Conservation (phyloP, 169 alveolate species). For the Perkinsus marinus region DNA sequence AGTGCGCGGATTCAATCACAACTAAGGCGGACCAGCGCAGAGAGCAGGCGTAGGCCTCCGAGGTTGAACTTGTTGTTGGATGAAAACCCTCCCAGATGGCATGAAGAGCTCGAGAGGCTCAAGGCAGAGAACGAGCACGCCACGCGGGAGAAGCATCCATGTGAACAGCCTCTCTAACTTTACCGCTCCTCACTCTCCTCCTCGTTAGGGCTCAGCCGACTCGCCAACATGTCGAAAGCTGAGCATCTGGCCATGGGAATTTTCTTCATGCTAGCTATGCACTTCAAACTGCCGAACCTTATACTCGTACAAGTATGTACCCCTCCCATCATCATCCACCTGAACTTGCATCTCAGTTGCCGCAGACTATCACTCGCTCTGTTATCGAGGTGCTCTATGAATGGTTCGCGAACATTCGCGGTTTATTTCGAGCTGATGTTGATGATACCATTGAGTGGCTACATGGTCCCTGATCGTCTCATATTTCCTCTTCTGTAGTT, state of each 20-base stretch:
- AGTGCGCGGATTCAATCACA: too few species aligned
- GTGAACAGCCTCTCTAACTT: too few species aligned
- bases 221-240: background rate
- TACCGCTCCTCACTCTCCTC: background rate
- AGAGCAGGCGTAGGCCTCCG: too few species aligned
- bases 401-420: background rate
- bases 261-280: background rate
- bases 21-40: too few species aligned
- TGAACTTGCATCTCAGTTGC: background rate
- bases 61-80: too few species aligned
- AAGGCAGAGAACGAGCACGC: too few species aligned
- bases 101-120: too few species aligned
- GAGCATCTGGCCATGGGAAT: background rate
- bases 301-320: background rate
- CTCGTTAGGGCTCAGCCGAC: background rate
- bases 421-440: background rate
- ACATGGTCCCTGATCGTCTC: background rate
- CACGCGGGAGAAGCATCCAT: too few species aligned
- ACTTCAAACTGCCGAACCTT: background rate
- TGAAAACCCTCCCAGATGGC: too few species aligned
- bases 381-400: background rate
- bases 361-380: background rate
- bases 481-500: background rate
- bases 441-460: background rate
- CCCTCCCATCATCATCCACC: background rate